phyloP scores from a whole-genome alignment of 305 asterid genomes.

The Petunia hybrid region DNA sequence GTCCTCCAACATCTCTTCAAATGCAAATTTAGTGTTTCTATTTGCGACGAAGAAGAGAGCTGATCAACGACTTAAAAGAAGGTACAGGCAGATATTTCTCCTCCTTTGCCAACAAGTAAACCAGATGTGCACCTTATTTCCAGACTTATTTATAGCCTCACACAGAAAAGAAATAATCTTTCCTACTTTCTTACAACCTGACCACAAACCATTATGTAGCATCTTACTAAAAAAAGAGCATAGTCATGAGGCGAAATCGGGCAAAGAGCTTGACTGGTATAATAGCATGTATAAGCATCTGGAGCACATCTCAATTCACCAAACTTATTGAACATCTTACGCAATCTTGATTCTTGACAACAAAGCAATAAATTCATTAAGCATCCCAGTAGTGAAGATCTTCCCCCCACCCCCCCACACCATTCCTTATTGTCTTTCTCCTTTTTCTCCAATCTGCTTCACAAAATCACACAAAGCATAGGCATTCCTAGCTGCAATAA shows the following conservation, averaged over 20 bases:
- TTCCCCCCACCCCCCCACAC: no score
- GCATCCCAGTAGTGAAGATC: conserved; percentile 53
- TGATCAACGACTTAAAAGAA: conserved; percentile 49
- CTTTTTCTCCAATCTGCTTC: conserved; percentile 56
- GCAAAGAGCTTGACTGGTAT: conserved; percentile 71
- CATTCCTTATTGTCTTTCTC: no score
- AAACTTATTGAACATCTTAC: conserved; percentile 72
- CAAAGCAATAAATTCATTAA: conserved; percentile 58
- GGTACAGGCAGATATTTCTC: conserved; percentile 53
- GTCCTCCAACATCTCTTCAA: conserved; percentile 61
- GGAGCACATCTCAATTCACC: conserved; percentile 66
- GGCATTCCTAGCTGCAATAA: conserved; percentile 45
- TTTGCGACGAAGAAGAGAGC: conserved; percentile 52
- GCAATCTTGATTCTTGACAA: conserved; percentile 62
- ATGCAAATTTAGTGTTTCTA: conserved; percentile 62
- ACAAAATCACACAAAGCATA: no score
- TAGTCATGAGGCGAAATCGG: conserved; percentile 57
- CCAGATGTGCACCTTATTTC: conserved; percentile 74
- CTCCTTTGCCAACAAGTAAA: conserved; percentile 70
- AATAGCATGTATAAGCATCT: conserved; percentile 66
- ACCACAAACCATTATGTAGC: conserved; percentile 57
- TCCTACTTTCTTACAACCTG: conserved; percentile 61
- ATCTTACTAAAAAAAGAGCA: conserved; percentile 72
- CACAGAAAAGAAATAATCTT: conserved; percentile 66
- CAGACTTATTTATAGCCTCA: conserved; percentile 61